phyloP scores from a whole-genome alignment of 768 basidiomycete genomes.

The Bullera alba region DNA sequence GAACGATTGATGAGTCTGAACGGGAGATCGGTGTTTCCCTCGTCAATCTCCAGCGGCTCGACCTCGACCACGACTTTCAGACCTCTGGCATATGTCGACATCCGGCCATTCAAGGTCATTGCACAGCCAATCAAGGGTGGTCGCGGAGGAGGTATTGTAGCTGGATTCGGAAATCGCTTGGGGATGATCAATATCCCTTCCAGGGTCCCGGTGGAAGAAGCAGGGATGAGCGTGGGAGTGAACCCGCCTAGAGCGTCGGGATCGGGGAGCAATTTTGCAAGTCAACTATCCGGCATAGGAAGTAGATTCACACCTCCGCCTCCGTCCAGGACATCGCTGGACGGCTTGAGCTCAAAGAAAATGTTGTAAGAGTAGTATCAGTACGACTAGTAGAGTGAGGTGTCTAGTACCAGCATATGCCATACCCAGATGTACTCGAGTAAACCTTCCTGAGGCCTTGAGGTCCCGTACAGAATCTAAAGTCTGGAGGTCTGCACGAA shows the following conservation, averaged over 20 bases:
- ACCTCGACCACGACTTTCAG: too few relatives aligned
- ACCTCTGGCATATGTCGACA: slow-evolving; percentile 21
- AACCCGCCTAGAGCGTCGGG: too few relatives aligned
- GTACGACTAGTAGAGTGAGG: too few relatives aligned
- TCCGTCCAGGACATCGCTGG: background rate
- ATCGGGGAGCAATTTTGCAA: too few relatives aligned
- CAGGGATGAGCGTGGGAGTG: too few relatives aligned
- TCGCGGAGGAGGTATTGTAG: slow-evolving; percentile 8
- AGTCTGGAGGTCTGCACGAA: too few relatives aligned
- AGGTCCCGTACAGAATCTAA: too few relatives aligned
- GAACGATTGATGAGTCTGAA: slow-evolving; percentile 15
- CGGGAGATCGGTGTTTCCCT: slow-evolving; percentile 13
- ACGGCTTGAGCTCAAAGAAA: background rate
- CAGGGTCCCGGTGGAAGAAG: too few relatives aligned
- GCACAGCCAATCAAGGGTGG: background rate
- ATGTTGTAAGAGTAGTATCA: background rate
- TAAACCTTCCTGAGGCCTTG: too few relatives aligned
- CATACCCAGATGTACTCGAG: too few relatives aligned
- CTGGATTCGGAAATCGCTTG: slow-evolving; percentile 29
- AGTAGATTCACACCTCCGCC: background rate
- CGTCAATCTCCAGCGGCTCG: slow-evolving; percentile 1
- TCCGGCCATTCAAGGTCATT: slow-evolving; percentile 10
- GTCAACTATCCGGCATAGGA: too few relatives aligned
- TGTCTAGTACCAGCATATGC: too few relatives aligned
- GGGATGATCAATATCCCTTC: slow-evolving; percentile 16